Conservation (phyloP, 2,329 filamentous ascomycete genomes). For the Zasmidium cellare region DNA sequence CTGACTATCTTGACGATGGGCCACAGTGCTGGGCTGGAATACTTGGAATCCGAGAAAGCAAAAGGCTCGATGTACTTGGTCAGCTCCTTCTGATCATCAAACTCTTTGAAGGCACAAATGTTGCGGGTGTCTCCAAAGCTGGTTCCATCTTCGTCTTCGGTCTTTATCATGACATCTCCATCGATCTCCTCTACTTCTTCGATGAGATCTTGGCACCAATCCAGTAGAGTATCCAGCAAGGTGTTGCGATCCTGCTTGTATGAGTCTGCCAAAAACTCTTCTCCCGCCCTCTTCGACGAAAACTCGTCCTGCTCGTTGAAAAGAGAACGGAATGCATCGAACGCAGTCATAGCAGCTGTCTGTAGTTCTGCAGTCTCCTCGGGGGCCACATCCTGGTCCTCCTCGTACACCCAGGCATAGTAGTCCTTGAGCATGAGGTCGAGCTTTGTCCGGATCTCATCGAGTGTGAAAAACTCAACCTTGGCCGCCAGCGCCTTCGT, state of each 20-base stretch:
- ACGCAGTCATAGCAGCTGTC: constrained; percentile 5
- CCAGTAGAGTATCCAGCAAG: too few relatives aligned
- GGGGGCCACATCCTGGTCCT: background rate
- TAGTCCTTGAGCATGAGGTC: constrained; percentile 4
- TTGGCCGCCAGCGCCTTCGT: background rate
- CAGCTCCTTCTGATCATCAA: constrained; percentile 2
- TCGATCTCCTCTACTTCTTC: background rate
- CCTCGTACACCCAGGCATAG: background rate
- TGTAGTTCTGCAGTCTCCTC: background rate
- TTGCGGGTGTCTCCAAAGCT: background rate
- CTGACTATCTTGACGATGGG: constrained; percentile 9
- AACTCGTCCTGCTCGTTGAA: constrained; percentile 7
- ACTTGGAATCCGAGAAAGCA: constrained; percentile 2
- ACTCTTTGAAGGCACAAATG: background rate
- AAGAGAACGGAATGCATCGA: constrained; percentile 10
- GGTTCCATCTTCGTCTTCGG: too few relatives aligned
- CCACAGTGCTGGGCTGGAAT: constrained; percentile 5
- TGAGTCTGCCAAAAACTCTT: background rate
- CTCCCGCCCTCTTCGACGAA: background rate
- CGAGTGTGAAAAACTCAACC: background rate
- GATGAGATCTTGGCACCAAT: too few relatives aligned
- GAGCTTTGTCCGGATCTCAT: constrained; percentile 2
- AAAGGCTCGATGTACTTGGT: constrained; percentile 1
- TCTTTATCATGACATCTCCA: background rate
- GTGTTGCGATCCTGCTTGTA: too few relatives aligned